phyloP scores from a whole-genome alignment of 2,329 filamentous ascomycete species.

The Chrysoporthe cubensis region DNA sequence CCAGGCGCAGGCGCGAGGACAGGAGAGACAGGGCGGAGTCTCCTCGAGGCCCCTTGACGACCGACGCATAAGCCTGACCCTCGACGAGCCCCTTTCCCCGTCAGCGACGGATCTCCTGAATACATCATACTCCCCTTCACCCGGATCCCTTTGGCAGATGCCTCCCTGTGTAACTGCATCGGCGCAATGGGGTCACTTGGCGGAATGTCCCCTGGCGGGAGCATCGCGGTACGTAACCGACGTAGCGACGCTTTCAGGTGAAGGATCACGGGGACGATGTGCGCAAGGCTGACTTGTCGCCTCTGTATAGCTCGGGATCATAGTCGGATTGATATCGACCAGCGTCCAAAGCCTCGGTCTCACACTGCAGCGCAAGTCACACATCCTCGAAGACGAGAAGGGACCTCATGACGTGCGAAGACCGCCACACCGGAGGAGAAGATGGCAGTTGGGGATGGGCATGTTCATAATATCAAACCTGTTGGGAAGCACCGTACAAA shows the following conservation, averaged over 20 bases:
- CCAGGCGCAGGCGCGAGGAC: constrained; percentile 25
- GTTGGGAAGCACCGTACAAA: constrained; percentile 93
- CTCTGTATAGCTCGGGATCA: constrained; percentile 74
- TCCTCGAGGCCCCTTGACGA: constrained; percentile 15
- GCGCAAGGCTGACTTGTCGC: constrained; percentile 31
- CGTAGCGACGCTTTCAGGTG: background rate
- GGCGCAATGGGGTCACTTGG: constrained; percentile 71
- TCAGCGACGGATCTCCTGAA: constrained; percentile 29
- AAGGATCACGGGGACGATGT: background rate
- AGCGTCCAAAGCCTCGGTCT: constrained; percentile 93
- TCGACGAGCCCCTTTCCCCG: constrained; percentile 16
- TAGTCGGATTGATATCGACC: constrained; percentile 91
- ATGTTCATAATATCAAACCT: constrained; percentile 97
- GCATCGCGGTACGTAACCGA: constrained; percentile 66
- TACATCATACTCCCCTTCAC: constrained; percentile 16
- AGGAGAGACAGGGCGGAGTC: constrained; percentile 5
- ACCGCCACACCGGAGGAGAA: constrained; percentile 84
- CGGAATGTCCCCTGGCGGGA: constrained; percentile 77
- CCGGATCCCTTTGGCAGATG: constrained; percentile 48
- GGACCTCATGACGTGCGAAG: constrained; percentile 75
- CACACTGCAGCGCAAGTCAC: constrained; percentile 95
- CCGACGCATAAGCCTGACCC: constrained; percentile 21
- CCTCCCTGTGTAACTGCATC: constrained; percentile 44
- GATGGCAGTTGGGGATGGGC: constrained; percentile 97
- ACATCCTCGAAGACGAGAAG: constrained; percentile 97